Percentiles rank a stretch among this genome's conserved stretches.
phyloP scores from a whole-genome alignment of 164 flowering plant species.

The Aristolochia californica region DNA sequence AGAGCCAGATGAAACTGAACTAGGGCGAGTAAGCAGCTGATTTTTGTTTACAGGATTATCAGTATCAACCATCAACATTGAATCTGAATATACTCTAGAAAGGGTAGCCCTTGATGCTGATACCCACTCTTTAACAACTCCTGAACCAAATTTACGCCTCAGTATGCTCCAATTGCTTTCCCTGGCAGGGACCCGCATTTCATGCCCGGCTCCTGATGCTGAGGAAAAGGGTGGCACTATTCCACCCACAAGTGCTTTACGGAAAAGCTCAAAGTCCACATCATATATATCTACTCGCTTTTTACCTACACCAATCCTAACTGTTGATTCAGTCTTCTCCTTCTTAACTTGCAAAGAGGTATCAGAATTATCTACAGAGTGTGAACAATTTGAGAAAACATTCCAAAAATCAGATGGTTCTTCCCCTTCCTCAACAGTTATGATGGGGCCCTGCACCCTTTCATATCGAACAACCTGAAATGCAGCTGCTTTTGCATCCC shows the following conservation, averaged over 20 bases:
- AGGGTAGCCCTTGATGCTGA: slow-evolving; percentile 30
- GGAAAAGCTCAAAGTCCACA: slow-evolving; percentile 57
- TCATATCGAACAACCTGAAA: slow-evolving; percentile 68
- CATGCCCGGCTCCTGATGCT: slow-evolving; percentile 37
- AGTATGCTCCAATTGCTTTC: slow-evolving; percentile 63
- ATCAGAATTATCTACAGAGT: slow-evolving; percentile 16
- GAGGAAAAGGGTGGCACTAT: slow-evolving; percentile 57
- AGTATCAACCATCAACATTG: slow-evolving; percentile 28
- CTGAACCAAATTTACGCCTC: slow-evolving; percentile 38
- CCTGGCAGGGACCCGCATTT: slow-evolving; percentile 56
- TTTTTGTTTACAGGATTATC: slow-evolving; percentile 18
- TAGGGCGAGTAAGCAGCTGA: slow-evolving; percentile 27
- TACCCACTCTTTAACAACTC: slow-evolving; percentile 47
- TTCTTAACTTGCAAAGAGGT: not conserved
- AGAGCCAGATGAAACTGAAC: slow-evolving; percentile 36
- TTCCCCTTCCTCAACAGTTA: slow-evolving; percentile 47
- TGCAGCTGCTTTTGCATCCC: slow-evolving; percentile 52
- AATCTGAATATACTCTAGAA: slow-evolving; percentile 55
- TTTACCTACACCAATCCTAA: slow-evolving; percentile 17
- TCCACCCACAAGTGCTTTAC: slow-evolving; percentile 58
- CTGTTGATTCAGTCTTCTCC: slow-evolving; percentile 8
- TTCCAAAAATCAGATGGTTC: slow-evolving; percentile 70
- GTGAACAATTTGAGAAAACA: slow-evolving; percentile 29
- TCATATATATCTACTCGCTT: slow-evolving; percentile 49
- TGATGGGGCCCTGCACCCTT: slow-evolving; percentile 47